Evolutionary conservation across 805 yeast genomes (phyloP), one percentile per base, ranked within the genome.

Genomic region (Saitoella complicata): DNA sequence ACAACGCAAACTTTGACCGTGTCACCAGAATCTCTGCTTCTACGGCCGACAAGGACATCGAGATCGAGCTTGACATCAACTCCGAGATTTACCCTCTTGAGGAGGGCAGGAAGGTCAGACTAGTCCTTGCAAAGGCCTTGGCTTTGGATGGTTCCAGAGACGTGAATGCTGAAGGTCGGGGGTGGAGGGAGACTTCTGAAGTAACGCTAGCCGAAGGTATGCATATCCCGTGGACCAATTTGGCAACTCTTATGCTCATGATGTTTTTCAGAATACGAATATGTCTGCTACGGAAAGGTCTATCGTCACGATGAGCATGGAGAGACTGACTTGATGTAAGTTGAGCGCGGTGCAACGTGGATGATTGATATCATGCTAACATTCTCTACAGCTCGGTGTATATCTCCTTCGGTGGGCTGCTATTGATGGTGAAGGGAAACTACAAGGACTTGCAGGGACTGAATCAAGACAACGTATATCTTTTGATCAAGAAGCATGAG

Each of bases 401-500:
- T 29, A 29, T 41, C 38, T 32, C 37, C 43, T 41, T 32, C 34
- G 43, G 43, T 8, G 43, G 43, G 4, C 31, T 41, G 8, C 31
- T 41, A 6, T 33, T 41, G 43, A 10, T 30, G n/a, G 30, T 41
- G n/a, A 38, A 41, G 30, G 43, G 43, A n/a, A 29, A 37, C 34
- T 36, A 41, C 36, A 21, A 38, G n/a, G 34, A 41, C 30, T 29
- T 41, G 7, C 30, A 34, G 9, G 38, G 43, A 29, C 13, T 41
- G 7, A 33, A 37, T 11, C 8, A 31, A 13, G 43, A 35, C 30
- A 21, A 41, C 31, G 38, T 41, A 32, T 41, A 41, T 30, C 30
- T 41, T 5, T 31, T 41, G n/a, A 5, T 41, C 21, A 39, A 36
- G 32, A 39, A 32, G 42, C 31, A n/a, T n/a, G n/a, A n/a, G n/a